Evolutionary conservation across 441 rosid genomes (phyloP).

Genomic region (Raphanus hybrid): DNA sequence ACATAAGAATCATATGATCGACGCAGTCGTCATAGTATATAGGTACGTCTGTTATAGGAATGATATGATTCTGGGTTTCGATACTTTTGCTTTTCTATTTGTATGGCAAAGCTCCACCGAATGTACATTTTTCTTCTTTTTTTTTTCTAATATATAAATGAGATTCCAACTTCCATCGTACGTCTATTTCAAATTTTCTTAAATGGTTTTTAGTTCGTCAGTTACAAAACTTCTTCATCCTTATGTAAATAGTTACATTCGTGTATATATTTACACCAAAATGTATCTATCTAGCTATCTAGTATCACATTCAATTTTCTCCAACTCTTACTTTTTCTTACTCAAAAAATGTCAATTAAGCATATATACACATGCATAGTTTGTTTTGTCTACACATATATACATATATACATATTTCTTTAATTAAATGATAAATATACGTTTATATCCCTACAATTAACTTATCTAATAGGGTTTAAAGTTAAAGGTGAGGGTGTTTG

Average conservation of each 20-base stretch:
- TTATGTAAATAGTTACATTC: conserved; percentile 32
- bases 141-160: conserved; percentile 23
- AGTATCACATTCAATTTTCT: conserved; percentile 39
- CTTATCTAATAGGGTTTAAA: no score
- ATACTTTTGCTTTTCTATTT: conserved; percentile 36
- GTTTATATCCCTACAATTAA: no score
- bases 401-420: no score
- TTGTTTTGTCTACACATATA: no score
- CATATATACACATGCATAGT: neutral
- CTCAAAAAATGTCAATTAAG: conserved; percentile 18
- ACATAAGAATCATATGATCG: conserved; percentile 16
- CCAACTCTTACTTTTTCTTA: conserved; percentile 37
- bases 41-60: conserved; percentile 35
- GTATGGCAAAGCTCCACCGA: conserved; percentile 42
- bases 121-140: conserved; percentile 20
- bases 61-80: conserved; percentile 39
- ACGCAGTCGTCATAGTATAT: conserved; percentile 23
- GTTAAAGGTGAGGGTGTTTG: no score
- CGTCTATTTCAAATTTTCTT: conserved; percentile 44
- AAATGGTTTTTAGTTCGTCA: conserved; percentile 39
- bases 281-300: conserved; percentile 23
- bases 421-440: no score
- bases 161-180: conserved; percentile 40
- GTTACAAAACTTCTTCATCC: conserved; percentile 38
- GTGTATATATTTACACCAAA: conserved; percentile 39